phyloP scores from a whole-genome alignment of 305 asterid genomes.

The Solanum chacoense region DNA sequence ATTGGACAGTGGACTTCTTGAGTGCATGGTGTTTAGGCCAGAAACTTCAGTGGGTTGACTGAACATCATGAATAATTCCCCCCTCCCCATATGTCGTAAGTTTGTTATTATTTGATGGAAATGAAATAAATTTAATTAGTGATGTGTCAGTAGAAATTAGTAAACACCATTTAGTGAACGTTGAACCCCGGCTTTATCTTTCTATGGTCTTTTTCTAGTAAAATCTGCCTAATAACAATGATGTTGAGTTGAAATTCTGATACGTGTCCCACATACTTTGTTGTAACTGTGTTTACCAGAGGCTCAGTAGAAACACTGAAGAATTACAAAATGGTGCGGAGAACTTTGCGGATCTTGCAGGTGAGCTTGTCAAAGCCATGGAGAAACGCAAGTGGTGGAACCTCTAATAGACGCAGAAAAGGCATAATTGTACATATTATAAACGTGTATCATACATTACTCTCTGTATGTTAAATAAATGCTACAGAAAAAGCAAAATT shows the following conservation, averaged over 20 bases:
- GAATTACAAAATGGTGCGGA: slow-evolving; percentile 74
- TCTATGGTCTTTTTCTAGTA: not conserved
- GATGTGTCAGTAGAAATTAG: not conserved
- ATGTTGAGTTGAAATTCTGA: not conserved
- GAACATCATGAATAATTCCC: not conserved
- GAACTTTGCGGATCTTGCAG: slow-evolving; percentile 60
- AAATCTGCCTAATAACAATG: not conserved
- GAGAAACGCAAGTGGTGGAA: slow-evolving; percentile 91
- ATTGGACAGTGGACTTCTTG: not conserved
- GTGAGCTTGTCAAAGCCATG: slow-evolving; percentile 70
- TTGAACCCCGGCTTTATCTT: not conserved
- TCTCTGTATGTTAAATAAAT: not conserved
- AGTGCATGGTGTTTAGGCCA: not conserved
- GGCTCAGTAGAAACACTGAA: slow-evolving; percentile 47
- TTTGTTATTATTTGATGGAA: not conserved
- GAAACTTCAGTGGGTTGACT: not conserved
- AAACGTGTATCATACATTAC: not conserved
- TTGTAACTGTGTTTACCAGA: slow-evolving; percentile 23
- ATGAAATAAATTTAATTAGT: not conserved
- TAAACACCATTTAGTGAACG: not conserved
- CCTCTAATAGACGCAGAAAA: slow-evolving; percentile 17
- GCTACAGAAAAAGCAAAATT: not conserved
- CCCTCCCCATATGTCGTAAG: not conserved
- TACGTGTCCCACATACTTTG: not conserved
- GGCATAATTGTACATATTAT: not conserved